Evolutionary conservation across 2,329 filamentous ascomycete species (phyloP).

Genomic region (Whalleya microplaca): DNA sequence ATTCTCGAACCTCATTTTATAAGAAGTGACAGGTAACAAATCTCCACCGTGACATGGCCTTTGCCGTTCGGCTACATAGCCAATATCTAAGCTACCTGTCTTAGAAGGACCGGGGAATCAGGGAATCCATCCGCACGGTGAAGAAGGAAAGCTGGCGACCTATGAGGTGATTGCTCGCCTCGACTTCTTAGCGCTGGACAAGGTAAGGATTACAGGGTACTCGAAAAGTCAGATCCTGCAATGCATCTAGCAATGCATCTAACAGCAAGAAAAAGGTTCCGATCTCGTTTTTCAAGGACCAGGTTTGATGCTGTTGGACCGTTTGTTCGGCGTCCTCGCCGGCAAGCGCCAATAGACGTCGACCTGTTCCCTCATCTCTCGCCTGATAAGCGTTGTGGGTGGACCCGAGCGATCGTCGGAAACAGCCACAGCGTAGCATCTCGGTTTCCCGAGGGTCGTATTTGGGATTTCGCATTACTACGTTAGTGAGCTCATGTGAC

Average conservation of each 20-base stretch:
- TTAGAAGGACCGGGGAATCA: neutral
- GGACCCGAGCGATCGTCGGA: constrained; percentile 23
- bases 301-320: constrained; percentile 15
- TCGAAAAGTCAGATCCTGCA: constrained; percentile 28
- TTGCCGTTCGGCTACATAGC: constrained; percentile 15
- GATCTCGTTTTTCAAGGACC: constrained; percentile 28
- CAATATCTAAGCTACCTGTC: constrained; percentile 9
- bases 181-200: neutral
- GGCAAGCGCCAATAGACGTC: constrained; percentile 23
- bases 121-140: neutral
- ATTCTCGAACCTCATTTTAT: constrained; percentile 17
- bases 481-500: constrained; percentile 30
- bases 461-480: constrained; percentile 25
- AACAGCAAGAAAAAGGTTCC: constrained; percentile 21
- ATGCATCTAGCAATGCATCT: constrained; percentile 28
- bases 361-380: constrained; percentile 15
- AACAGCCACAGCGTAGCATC: constrained; percentile 26
- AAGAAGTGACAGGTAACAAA: constrained; percentile 22
- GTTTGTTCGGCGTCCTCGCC: constrained; percentile 4
- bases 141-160: neutral
- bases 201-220: neutral
- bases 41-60: constrained; percentile 7
- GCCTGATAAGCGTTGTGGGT: constrained; percentile 21
- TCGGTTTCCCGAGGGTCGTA: constrained; percentile 25
- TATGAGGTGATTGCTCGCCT: neutral